Evolutionary conservation across 441 rosid genomes (phyloP), one percentile per base, ranked within the genome.

Genomic region (Eutrema salsugineum): DNA sequence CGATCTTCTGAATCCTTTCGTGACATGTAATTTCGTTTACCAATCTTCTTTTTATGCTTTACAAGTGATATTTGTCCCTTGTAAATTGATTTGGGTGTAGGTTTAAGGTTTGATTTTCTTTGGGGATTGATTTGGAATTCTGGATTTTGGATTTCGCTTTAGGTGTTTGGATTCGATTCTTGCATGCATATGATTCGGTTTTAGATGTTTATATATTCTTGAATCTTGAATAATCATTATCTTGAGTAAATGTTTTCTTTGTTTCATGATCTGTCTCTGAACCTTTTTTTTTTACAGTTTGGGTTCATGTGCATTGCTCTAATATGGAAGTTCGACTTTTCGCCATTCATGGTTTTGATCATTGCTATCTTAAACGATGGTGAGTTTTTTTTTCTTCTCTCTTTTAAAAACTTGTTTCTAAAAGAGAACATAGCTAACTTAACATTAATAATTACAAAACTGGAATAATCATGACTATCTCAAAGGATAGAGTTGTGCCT

Each of bases 291-390:
- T 77, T 33, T 60, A 82, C 86, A 90, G 99, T 85, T 90, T 58
- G 97, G 99, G 20, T 94, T 94, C 82, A 66, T 94, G 96, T 67
- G 91, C 53, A 91, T 94, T 73, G 99, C 99, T 68, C 76, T 91
- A 70, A 88, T 94, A 78, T 94, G 97, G 97, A 86, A 87, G 86
- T 91, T 73, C 12, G 97, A 94, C 80, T 92, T 94, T 80, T 86
- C 99, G 15, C 97, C 97, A 5, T 91, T 94, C 85, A 90, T 94
- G 97, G 90, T 92, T 82, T 75, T 94, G 89, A 94, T 94, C 75
- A 94, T 94, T 78, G 99, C 97, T 59, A 92, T 94, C 70, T 81
- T 94, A 55, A 94, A 94, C 78, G 99, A 94, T 14, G 99, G 97
- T 94, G 53, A 76, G 93, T 38, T n/a, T 11, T 67, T n/a, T n/a